Conservation (phyloP, 2,329 filamentous ascomycete genomes). For the Xylaria sp. region DNA sequence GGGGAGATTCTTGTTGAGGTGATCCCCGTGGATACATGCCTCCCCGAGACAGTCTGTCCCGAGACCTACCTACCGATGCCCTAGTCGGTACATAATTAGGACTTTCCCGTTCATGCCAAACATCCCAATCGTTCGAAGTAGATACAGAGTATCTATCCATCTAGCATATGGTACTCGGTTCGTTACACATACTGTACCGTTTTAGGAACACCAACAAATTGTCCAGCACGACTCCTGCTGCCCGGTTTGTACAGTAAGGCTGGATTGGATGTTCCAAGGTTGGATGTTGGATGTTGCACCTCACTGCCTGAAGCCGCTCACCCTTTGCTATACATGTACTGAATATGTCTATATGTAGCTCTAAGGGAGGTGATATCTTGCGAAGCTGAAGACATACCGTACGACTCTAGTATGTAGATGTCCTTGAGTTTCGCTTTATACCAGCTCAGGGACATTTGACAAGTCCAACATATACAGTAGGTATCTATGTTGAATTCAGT, state of each 20-base stretch:
- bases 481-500: too few relatives aligned
- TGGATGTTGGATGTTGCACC: neutral
- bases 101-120: neutral
- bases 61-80: neutral
- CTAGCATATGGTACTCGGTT: neutral
- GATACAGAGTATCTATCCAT: neutral
- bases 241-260: too few relatives aligned
- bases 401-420: too few relatives aligned
- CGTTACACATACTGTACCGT: neutral
- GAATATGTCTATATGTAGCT: too few relatives aligned
- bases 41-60: neutral
- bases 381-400: too few relatives aligned
- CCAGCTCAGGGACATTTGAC: too few relatives aligned
- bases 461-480: too few relatives aligned
- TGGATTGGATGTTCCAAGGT: too few relatives aligned
- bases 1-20: slow-evolving; percentile 27
- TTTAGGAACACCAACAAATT: neutral
- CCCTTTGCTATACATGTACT: too few relatives aligned
- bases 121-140: neutral
- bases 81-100: neutral
- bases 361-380: slow-evolving; percentile 3
- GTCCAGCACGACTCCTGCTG: neutral
- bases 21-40: neutral
- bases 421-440: too few relatives aligned
- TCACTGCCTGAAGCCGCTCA: neutral